phyloP scores from a whole-genome alignment of 345 rosid species.

The Arabidopsis thaliana region TAIR10.1 NC_003076.8:3613501-3614000 shows the following conservation, averaged over 20 bases:
- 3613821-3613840: not conserved
- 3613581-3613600: constrained; percentile 20
- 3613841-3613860: not conserved
- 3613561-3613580: constrained; percentile 48
- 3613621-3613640: constrained; percentile 38
- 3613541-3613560: constrained; percentile 25
- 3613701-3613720: constrained; percentile 45
- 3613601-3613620: constrained; percentile 48
- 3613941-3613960: not conserved
- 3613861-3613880: not conserved
- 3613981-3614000: too few relatives aligned
- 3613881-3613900: not conserved
- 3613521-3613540: constrained; percentile 41
- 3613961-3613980: not conserved
- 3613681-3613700: constrained; percentile 18
- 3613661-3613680: constrained; percentile 12
- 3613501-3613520: constrained; percentile 44
- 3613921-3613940: not conserved
- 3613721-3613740: constrained; percentile 32
- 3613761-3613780: constrained; percentile 42
- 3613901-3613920: not conserved
- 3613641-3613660: constrained; percentile 32
- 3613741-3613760: constrained; percentile 43
- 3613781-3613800: constrained; percentile 36
- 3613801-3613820: constrained; percentile 5